These are phyloP conservation scores for Cordia subcordata DNA, from an alignment of 257 asterid species.

Conservation along the genomic window DNA sequence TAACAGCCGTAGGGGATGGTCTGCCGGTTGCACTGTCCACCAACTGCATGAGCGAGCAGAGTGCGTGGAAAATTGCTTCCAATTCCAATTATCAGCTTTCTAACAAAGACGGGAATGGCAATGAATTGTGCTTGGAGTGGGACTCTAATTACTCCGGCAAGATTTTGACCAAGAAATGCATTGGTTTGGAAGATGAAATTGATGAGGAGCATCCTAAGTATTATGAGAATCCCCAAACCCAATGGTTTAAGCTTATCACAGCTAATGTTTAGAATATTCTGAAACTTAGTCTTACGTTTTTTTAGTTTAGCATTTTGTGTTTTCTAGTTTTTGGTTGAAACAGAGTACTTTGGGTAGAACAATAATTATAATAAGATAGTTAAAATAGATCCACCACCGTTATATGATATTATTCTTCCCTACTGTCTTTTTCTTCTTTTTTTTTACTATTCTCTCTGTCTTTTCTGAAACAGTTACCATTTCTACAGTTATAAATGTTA, in stretches of 20 bases:
- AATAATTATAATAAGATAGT: too few relatives aligned
- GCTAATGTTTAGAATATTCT: constrained; percentile 10
- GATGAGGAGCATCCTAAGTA: neutral
- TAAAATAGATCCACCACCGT: too few relatives aligned
- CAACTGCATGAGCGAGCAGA: constrained; percentile 25
- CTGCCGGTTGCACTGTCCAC: constrained; percentile 24
- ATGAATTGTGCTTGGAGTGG: constrained; percentile 41
- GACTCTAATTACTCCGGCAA: constrained; percentile 18
- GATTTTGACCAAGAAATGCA: constrained; percentile 33
- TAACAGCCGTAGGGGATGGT: constrained; percentile 31
- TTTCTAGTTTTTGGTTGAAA: too few relatives aligned
- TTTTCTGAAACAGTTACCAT: too few relatives aligned
- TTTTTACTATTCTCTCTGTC: too few relatives aligned
- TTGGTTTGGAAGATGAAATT: constrained; percentile 6
- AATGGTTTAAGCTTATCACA: constrained; percentile 39
- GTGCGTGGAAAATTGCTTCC: constrained; percentile 26
- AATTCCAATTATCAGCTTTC: constrained; percentile 26
- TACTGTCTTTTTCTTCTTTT: too few relatives aligned
- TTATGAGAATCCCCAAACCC: constrained; percentile 22
- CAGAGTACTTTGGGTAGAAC: too few relatives aligned
- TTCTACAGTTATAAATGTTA: too few relatives aligned
- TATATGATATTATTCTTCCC: too few relatives aligned
- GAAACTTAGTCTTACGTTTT: neutral
- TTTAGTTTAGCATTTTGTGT: too few relatives aligned
- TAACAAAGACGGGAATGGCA: constrained; percentile 29